Conservation (phyloP, 257 asterid species). For the Linderniella brevidens region DNA sequence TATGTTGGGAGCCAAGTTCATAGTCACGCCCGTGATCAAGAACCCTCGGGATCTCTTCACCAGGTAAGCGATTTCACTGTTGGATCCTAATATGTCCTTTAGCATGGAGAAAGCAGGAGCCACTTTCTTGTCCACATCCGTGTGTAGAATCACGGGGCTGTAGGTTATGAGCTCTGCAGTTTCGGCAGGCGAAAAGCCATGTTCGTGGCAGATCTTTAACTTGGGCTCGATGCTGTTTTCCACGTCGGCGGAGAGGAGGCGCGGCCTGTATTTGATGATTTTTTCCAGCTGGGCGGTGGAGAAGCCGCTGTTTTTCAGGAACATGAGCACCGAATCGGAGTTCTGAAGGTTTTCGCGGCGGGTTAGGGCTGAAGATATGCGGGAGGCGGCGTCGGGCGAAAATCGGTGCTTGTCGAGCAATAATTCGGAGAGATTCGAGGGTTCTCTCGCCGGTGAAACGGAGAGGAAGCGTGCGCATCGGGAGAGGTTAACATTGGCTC, state of each 20-base stretch:
- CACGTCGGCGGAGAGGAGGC: slow-evolving; percentile 6
- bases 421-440: too few relatives aligned
- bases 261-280: slow-evolving; percentile 10
- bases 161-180: slow-evolving; percentile 3
- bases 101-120: slow-evolving; percentile 6
- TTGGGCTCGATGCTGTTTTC: slow-evolving; percentile 17
- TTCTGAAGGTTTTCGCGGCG: too few relatives aligned
- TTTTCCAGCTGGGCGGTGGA: slow-evolving; percentile 20
- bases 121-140: background rate
- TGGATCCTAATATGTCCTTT: slow-evolving; percentile 6
- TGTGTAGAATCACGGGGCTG: slow-evolving; percentile 1
- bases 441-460: too few relatives aligned
- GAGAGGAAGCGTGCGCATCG: too few relatives aligned
- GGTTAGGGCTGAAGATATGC: too few relatives aligned
- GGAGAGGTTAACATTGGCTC: too few relatives aligned
- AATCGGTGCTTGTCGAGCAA: too few relatives aligned
- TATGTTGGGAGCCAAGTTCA: slow-evolving; percentile 19
- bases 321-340: slow-evolving; percentile 8
- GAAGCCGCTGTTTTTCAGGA: slow-evolving; percentile 19
- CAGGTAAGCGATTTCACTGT: slow-evolving; percentile 12
- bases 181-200: slow-evolving; percentile 5
- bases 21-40: slow-evolving; percentile 16
- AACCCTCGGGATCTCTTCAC: slow-evolving; percentile 9
- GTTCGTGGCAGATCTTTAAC: slow-evolving; percentile 16
- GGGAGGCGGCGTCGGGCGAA: too few relatives aligned